A percentile compares a stretch with the other conserved stretches of the same genome.
Evolutionary conservation across 1,139 yeast species (phyloP).

Genomic region (Kodamaea anthophila): DNA sequence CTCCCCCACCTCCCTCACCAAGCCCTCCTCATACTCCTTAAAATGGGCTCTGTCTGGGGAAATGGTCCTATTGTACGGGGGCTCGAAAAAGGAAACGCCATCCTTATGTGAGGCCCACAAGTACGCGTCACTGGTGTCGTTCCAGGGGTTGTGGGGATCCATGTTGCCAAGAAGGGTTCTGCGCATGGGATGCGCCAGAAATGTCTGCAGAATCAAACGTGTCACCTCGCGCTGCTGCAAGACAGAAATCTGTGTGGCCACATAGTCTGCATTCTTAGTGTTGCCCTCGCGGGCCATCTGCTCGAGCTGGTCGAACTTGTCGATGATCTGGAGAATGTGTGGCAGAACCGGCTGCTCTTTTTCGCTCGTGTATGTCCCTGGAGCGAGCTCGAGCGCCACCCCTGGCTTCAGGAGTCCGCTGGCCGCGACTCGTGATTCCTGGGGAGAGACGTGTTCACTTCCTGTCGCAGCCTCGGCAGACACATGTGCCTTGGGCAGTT

Average conservation of each 20-base stretch:
- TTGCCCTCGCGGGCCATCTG: conserved; percentile 4
- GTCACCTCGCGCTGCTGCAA: conserved; percentile 7
- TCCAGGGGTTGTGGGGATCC: conserved; percentile 14
- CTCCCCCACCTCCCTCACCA: conserved; percentile 16
- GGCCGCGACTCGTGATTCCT: conserved; percentile 4
- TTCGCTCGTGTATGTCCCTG: conserved; percentile 3
- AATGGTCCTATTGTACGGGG: conserved; percentile 28
- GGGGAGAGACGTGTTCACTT: background rate
- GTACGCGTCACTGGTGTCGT: conserved; percentile 35
- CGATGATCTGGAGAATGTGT: conserved; percentile 5
- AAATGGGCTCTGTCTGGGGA: conserved; percentile 21
- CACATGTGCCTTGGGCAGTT: conserved; percentile 5
- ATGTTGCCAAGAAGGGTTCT: conserved; percentile 33
- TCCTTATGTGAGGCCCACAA: conserved; percentile 37
- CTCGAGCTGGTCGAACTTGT: conserved; percentile 7
- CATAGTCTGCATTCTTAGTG: conserved; percentile 5
- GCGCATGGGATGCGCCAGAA: conserved; percentile 27
- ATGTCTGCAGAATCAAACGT: conserved; percentile 3
- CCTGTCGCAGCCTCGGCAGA: conserved; percentile 1
- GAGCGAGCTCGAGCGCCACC: conserved; percentile 6
- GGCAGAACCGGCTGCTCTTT: conserved; percentile 5
- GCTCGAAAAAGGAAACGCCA: conserved; percentile 29
- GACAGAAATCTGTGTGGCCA: conserved; percentile 6
- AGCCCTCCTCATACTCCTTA: conserved; percentile 32
- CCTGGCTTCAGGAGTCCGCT: conserved; percentile 7